Conservation (phyloP, 208 protist genomes). For the Leishmania martiniquensis region DNA sequence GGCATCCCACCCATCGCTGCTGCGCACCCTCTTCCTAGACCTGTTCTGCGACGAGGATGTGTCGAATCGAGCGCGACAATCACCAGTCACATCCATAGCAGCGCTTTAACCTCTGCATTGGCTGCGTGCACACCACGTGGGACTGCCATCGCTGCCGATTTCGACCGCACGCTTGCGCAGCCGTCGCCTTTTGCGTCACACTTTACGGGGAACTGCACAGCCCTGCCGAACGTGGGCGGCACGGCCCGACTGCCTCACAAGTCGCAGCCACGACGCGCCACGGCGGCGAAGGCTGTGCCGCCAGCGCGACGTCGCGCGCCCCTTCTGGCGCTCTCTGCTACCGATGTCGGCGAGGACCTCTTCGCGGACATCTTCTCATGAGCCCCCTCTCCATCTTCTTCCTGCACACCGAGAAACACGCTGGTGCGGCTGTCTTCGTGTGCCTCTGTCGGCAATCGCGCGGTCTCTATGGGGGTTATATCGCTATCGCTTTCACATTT, state of each 20-base stretch:
- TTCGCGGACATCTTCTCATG: constrained; percentile 74
- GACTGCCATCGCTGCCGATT: neutral
- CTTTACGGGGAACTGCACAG: constrained; percentile 13
- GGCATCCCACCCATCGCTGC: neutral
- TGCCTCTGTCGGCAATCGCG: neutral
- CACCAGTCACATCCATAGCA: neutral
- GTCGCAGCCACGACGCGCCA: neutral
- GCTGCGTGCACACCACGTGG: constrained; percentile 13
- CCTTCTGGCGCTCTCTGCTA: constrained; percentile 20
- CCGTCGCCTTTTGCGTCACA: neutral
- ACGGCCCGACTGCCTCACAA: neutral
- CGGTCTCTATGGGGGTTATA: neutral
- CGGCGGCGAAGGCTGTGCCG: neutral
- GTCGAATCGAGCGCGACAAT: neutral
- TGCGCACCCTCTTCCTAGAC: constrained; percentile 4
- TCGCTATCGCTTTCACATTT: neutral
- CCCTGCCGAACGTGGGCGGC: neutral
- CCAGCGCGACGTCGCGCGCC: constrained; percentile 23
- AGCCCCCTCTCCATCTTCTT: constrained; percentile 4
- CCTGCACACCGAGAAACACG: neutral
- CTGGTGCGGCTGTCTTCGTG: no score
- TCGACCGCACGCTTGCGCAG: neutral
- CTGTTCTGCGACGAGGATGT: neutral
- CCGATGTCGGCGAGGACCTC: constrained; percentile 49
- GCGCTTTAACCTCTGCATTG: constrained; percentile 5